phyloP scores from a whole-genome alignment of 805 yeast species.

The Candida pseudofarinosa region DNA sequence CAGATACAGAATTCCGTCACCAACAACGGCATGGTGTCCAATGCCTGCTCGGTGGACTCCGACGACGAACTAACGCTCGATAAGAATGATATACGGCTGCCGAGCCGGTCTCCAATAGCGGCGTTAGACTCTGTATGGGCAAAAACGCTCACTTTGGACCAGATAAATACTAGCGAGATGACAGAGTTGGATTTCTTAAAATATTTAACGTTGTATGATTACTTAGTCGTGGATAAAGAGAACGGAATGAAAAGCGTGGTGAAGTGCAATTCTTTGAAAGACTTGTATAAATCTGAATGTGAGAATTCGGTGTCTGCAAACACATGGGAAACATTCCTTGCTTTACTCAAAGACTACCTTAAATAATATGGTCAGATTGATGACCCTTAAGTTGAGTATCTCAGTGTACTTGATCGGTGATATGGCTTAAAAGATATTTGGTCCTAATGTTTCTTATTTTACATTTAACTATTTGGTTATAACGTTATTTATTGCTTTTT shows the following conservation, averaged over 20 bases:
- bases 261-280: slow-evolving; percentile 2
- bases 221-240: slow-evolving; percentile 1
- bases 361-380: neutral
- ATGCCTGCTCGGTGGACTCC: slow-evolving; percentile 11
- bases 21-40: slow-evolving; percentile 3
- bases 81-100: neutral
- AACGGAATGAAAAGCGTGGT: slow-evolving; percentile 1
- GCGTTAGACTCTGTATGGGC: neutral
- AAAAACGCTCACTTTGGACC: slow-evolving; percentile 8
- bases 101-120: neutral
- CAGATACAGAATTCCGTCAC: slow-evolving; percentile 6
- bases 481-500: no score
- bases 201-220: slow-evolving; percentile 33
- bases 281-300: slow-evolving; percentile 1
- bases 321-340: slow-evolving; percentile 3
- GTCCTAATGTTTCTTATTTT: no score
- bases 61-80: slow-evolving; percentile 17
- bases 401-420: no score
- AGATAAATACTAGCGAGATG: slow-evolving; percentile 6
- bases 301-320: neutral
- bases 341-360: neutral
- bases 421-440: no score
- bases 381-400: no score
- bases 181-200: slow-evolving; percentile 34
- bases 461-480: no score